Conservation (phyloP, 352 stramenopile genomes). For the Blastocystis sp. region DNA sequence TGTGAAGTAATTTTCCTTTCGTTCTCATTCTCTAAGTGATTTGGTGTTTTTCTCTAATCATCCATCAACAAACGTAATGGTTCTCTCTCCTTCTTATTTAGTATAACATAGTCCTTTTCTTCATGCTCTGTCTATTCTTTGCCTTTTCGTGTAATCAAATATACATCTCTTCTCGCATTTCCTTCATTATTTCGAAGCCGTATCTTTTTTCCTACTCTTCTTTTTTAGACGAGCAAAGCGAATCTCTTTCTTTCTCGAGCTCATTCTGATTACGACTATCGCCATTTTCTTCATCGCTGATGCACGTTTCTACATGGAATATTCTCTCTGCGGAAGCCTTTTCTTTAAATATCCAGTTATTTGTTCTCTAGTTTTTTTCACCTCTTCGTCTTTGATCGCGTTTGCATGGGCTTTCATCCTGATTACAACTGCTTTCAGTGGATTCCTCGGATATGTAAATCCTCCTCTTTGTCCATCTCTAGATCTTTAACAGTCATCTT, state of each 20-base stretch:
- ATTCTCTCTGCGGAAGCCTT: background rate
- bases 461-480: background rate
- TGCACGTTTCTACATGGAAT: conserved; percentile 21
- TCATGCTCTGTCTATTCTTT: background rate
- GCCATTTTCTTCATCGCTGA: background rate
- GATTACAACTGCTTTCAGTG: background rate
- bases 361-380: background rate
- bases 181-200: conserved; percentile 33
- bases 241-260: background rate
- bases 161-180: background rate
- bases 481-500: background rate
- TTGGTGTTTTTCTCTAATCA: background rate
- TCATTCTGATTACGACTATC: background rate
- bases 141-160: background rate
- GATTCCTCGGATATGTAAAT: background rate
- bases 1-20: background rate
- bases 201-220: background rate
- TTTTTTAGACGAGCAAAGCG: background rate
- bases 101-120: background rate
- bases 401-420: background rate
- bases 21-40: background rate
- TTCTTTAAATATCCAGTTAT: conserved; percentile 43
- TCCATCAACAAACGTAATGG: background rate
- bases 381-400: background rate
- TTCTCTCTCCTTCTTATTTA: background rate